A percentile compares a stretch with the other conserved stretches of the same genome.
phyloP scores from a whole-genome alignment of 2,329 filamentous ascomycete genomes.

The Phoma sp. region DNA sequence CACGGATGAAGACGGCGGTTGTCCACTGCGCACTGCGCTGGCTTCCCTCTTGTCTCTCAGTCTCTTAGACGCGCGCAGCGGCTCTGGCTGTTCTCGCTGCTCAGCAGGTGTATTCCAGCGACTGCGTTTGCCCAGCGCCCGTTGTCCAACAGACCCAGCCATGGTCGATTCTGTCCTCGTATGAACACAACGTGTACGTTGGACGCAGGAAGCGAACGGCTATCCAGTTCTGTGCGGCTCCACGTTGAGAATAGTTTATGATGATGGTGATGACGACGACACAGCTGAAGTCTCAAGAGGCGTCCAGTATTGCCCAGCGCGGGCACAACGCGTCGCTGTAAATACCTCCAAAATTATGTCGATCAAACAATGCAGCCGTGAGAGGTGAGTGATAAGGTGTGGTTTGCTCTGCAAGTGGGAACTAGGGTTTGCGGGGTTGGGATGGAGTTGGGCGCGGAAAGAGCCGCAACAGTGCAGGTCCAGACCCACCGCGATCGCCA shows the following conservation, averaged over 20 bases:
- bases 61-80: slow-evolving; percentile 14
- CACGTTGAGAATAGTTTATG: neutral
- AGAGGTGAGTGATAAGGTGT: slow-evolving; percentile 1
- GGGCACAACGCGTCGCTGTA: neutral
- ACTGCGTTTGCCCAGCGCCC: slow-evolving; percentile 14
- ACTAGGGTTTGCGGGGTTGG: slow-evolving; percentile 22
- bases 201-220: neutral
- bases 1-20: neutral
- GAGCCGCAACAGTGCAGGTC: neutral
- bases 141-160: neutral
- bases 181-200: neutral
- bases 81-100: slow-evolving; percentile 8
- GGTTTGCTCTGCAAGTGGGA: neutral
- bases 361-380: slow-evolving; percentile 9
- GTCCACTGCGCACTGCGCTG: slow-evolving; percentile 1
- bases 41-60: slow-evolving; percentile 7
- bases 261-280: neutral
- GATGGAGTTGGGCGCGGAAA: slow-evolving; percentile 4
- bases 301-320: neutral
- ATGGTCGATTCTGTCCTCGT: slow-evolving; percentile 1
- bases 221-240: neutral
- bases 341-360: slow-evolving; percentile 3
- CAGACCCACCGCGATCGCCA: neutral
- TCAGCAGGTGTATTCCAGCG: slow-evolving; percentile 1
- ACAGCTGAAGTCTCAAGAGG: neutral